Evolutionary conservation across 495 filamentous ascomycete species (phyloP).

Genomic region (Podospora anserina): DNA sequence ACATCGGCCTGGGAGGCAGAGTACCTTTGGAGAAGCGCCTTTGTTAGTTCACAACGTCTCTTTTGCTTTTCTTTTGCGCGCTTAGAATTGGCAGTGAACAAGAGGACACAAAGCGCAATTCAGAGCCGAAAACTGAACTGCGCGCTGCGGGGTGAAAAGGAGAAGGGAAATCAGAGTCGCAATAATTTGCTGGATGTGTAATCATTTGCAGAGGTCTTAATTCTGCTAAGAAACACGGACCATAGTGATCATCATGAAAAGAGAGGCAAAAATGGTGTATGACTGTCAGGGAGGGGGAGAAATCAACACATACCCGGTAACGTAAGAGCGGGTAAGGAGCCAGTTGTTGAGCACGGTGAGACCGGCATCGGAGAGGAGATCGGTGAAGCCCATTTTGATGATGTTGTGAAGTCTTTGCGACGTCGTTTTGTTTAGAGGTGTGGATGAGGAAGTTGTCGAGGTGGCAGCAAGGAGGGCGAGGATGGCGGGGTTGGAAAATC

Average conservation of each 20-base stretch:
- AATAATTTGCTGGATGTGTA: slow-evolving; percentile 70
- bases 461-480: slow-evolving; percentile 6
- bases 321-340: slow-evolving; percentile 87
- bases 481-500: slow-evolving; percentile 27
- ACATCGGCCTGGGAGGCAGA: slow-evolving; percentile 92
- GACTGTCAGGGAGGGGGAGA: background rate
- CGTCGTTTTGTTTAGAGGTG: slow-evolving; percentile 9
- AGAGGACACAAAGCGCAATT: slow-evolving; percentile 3
- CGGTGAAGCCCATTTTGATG: slow-evolving; percentile 83
- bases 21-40: slow-evolving; percentile 54
- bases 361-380: slow-evolving; percentile 84
- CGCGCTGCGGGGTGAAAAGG: background rate
- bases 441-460: slow-evolving; percentile 18
- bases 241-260: slow-evolving; percentile 80
- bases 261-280: background rate
- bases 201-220: slow-evolving; percentile 90
- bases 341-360: slow-evolving; percentile 88
- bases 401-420: slow-evolving; percentile 8
- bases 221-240: slow-evolving; percentile 99
- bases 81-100: background rate
- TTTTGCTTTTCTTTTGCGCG: background rate
- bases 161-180: slow-evolving; percentile 69
- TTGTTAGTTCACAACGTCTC: slow-evolving; percentile 13
- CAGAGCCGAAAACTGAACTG: background rate
- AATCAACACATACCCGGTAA: slow-evolving; percentile 72